Conservation (phyloP, 2,329 filamentous ascomycete species). For the Coniella lustricola region DNA sequence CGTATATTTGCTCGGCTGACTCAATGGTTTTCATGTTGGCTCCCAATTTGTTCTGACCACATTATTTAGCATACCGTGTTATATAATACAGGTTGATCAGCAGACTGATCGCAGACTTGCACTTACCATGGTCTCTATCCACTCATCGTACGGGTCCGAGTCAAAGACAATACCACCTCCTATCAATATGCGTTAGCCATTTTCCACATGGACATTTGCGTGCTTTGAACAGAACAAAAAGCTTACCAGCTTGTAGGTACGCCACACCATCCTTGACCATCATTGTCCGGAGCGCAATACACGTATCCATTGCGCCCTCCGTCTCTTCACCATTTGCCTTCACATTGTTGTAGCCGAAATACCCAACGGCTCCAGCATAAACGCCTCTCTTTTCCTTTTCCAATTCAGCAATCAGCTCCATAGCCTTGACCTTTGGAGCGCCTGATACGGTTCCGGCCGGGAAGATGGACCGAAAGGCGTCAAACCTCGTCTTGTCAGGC, state of each 20-base stretch:
- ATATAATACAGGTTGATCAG: background rate
- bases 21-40: constrained; percentile 86
- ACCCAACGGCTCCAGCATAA: constrained; percentile 93
- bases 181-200: constrained; percentile 21
- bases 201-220: too few species aligned
- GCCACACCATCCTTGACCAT: constrained; percentile 83
- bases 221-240: constrained; percentile 8
- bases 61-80: constrained; percentile 33
- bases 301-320: constrained; percentile 89
- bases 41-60: constrained; percentile 67
- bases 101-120: background rate
- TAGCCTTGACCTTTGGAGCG: constrained; percentile 90
- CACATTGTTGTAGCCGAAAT: constrained; percentile 81
- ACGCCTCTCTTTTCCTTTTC: constrained; percentile 91
- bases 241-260: constrained; percentile 72
- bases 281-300: constrained; percentile 82
- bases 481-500: constrained; percentile 78
- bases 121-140: constrained; percentile 69
- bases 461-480: constrained; percentile 94
- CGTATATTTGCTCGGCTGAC: constrained; percentile 66
- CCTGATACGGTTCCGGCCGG: constrained; percentile 93
- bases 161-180: constrained; percentile 91
- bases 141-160: constrained; percentile 84
- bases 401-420: constrained; percentile 93
- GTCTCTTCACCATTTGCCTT: constrained; percentile 54